These are phyloP conservation scores for Sclerotinia borealis DNA, from an alignment of 2,329 filamentous ascomycete species.

Conservation along the genomic window DNA sequence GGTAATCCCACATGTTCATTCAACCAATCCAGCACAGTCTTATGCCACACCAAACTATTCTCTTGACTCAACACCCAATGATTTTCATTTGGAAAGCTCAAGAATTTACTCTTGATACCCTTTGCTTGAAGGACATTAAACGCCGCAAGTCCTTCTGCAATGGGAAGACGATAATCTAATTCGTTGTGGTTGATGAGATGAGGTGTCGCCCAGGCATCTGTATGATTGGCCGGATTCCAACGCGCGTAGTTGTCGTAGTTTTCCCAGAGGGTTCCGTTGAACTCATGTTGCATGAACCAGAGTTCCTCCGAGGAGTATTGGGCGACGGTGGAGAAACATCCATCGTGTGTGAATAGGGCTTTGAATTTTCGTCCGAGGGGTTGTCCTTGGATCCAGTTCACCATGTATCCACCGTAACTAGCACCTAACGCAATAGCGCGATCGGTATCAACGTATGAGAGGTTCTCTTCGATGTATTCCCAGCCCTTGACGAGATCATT, in stretches of 20 bases:
- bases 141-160: constrained; percentile 64
- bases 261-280: constrained; percentile 54
- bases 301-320: constrained; percentile 59
- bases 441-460: constrained; percentile 60
- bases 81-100: constrained; percentile 62
- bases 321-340: constrained; percentile 8
- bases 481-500: constrained; percentile 71
- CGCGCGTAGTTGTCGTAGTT: constrained; percentile 55
- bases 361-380: constrained; percentile 75
- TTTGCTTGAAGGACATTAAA: constrained; percentile 51
- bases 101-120: constrained; percentile 53
- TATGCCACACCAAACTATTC: constrained; percentile 82
- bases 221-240: constrained; percentile 58
- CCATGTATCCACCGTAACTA: constrained; percentile 68
- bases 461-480: constrained; percentile 59
- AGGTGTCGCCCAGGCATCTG: constrained; percentile 72
- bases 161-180: constrained; percentile 76
- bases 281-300: constrained; percentile 61
- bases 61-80: constrained; percentile 80
- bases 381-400: constrained; percentile 85
- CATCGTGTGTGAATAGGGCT: constrained; percentile 37
- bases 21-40: constrained; percentile 73
- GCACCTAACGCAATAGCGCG: constrained; percentile 66
- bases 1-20: constrained; percentile 33
- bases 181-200: constrained; percentile 83